Evolutionary conservation across 2,329 filamentous ascomycete genomes (phyloP).

Genomic region (Sarocladiaceae sp.): DNA sequence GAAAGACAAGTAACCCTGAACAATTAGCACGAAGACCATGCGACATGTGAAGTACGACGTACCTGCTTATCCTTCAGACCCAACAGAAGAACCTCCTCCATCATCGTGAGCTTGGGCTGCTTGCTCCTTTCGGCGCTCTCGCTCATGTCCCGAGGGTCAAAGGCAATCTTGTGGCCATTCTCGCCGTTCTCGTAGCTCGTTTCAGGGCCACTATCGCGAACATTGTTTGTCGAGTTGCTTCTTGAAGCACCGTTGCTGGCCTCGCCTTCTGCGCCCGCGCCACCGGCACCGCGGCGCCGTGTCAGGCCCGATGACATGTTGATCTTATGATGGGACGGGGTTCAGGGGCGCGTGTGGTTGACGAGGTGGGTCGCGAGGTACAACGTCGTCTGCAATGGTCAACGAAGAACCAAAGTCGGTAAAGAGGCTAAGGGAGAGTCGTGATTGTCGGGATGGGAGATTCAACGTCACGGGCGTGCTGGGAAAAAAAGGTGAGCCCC

Average conservation of each 20-base stretch:
- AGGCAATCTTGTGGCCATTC: conserved; percentile 98
- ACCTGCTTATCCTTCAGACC: conserved; percentile 99
- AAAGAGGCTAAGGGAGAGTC: background rate
- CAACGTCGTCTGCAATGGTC: background rate
- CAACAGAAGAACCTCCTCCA: conserved; percentile 96
- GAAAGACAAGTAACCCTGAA: conserved; percentile 92
- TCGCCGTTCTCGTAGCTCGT: conserved; percentile 90
- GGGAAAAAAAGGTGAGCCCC: conserved; percentile 10
- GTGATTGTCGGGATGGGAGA: background rate
- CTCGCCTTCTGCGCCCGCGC: conserved; percentile 58
- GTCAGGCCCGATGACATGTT: conserved; percentile 48
- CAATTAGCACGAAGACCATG: background rate
- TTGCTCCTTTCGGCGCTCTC: conserved; percentile 95
- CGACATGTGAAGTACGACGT: conserved; percentile 24
- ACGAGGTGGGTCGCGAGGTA: background rate
- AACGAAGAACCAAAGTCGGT: background rate
- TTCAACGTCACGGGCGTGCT: background rate
- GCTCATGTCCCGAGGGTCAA: conserved; percentile 93
- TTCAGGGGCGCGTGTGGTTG: background rate
- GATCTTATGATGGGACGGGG: conserved; percentile 12
- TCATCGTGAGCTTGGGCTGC: conserved; percentile 95
- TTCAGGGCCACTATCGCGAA: conserved; percentile 53
- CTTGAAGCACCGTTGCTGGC: conserved; percentile 52
- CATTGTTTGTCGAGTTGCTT: conserved; percentile 51
- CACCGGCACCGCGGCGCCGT: conserved; percentile 65